Conservation (phyloP, 2,329 filamentous ascomycete species). For the Aaosphaeria pasadenensis region DNA sequence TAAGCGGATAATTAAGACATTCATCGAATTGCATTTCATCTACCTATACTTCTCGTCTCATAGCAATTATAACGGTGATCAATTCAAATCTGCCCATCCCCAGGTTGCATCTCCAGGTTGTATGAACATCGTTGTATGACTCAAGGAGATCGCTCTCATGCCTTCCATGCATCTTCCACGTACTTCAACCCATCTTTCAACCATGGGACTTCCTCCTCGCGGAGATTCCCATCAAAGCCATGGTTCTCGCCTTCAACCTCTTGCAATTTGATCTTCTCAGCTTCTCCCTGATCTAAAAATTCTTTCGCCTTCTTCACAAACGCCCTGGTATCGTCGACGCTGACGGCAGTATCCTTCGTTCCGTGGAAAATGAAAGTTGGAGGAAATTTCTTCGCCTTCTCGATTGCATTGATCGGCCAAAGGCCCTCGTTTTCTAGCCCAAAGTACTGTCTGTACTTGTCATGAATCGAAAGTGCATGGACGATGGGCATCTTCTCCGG, state of each 20-base stretch:
- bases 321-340: conserved; percentile 17
- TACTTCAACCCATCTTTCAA: conserved; percentile 23
- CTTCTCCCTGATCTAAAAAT: conserved; percentile 1
- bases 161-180: conserved; percentile 26
- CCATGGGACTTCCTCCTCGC: conserved; percentile 26
- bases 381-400: conserved; percentile 19
- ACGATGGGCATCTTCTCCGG: conserved; percentile 14
- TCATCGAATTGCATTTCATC: too few species aligned
- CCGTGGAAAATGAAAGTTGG: conserved; percentile 33
- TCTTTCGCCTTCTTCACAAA: conserved; percentile 22
- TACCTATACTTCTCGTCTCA: too few species aligned
- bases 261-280: conserved; percentile 16
- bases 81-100: too few species aligned
- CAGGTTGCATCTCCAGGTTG: too few species aligned
- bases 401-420: conserved; percentile 20
- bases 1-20: too few species aligned
- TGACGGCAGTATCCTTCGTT: conserved; percentile 23
- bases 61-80: too few species aligned
- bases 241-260: conserved; percentile 21
- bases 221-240: conserved; percentile 27
- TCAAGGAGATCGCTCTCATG: background rate
- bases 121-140: too few species aligned
- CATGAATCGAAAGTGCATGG: conserved; percentile 15
- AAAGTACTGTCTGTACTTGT: conserved; percentile 24
- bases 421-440: conserved; percentile 20